phyloP scores from a whole-genome alignment of 345 rosid species.

The Firmiana major region DNA sequence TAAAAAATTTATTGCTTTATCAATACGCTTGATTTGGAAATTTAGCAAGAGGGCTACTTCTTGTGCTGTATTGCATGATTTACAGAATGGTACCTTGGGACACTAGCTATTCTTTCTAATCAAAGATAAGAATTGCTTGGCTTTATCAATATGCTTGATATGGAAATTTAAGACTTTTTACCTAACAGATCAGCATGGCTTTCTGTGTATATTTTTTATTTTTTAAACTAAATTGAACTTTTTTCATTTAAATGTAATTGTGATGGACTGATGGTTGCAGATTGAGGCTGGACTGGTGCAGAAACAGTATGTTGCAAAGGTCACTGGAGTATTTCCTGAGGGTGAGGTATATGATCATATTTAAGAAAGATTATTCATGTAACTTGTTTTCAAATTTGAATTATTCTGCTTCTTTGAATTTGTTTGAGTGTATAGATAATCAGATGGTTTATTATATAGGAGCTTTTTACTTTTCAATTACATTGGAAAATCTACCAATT shows the following conservation, averaged over 20 bases:
- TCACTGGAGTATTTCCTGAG: conserved; percentile 72
- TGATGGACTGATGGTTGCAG: conserved; percentile 24
- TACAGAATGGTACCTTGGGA: background rate
- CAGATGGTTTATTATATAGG: background rate
- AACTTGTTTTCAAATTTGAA: background rate
- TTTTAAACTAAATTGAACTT: background rate
- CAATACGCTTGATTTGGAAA: background rate
- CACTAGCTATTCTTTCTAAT: background rate
- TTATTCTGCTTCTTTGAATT: background rate
- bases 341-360: conserved; percentile 51
- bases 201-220: background rate
- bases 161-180: background rate
- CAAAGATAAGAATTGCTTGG: background rate
- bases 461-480: background rate
- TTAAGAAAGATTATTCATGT: background rate
- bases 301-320: conserved; percentile 74
- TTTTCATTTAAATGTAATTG: background rate
- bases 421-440: background rate
- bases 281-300: conserved; percentile 74
- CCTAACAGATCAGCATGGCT: background rate
- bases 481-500: background rate
- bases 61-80: background rate
- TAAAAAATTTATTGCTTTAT: background rate
- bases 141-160: background rate
- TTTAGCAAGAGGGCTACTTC: too few relatives aligned